phyloP scores from a whole-genome alignment of 2,329 filamentous ascomycete genomes.

The Sporothrix brasiliensis region DNA sequence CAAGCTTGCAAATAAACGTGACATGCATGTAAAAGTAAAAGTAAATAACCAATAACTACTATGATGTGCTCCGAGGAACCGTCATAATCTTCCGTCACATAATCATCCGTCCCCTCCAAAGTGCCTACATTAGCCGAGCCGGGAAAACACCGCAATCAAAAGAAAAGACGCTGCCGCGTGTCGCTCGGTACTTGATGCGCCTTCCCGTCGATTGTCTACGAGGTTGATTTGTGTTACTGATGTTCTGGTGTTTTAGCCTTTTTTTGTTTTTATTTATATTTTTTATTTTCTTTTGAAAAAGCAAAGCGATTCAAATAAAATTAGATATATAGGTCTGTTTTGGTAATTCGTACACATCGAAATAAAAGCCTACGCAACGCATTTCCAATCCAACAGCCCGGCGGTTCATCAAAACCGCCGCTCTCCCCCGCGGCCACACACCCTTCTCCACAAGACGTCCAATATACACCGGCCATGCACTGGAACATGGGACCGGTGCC shows the following conservation, averaged over 20 bases:
- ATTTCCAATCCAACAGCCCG: too few species aligned
- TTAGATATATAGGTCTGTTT: too few species aligned
- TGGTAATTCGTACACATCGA: too few species aligned
- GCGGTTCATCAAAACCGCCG: not conserved
- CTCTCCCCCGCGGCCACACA: not conserved
- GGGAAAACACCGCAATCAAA: not conserved
- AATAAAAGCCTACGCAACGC: too few species aligned
- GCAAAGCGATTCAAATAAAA: too few species aligned
- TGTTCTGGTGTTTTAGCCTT: not conserved
- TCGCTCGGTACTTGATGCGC: conserved; percentile 16
- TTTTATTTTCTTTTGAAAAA: too few species aligned
- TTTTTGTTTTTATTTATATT: not conserved
- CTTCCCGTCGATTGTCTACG: not conserved
- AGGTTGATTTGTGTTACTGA: not conserved
- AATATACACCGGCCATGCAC: not conserved
- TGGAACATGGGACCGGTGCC: not conserved
- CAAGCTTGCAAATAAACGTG: not conserved
- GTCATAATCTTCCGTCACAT: too few species aligned
- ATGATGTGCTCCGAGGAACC: too few species aligned
- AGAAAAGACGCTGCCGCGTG: not conserved
- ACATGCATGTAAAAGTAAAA: not conserved
- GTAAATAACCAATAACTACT: not conserved
- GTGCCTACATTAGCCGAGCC: conserved; percentile 15
- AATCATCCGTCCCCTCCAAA: not conserved
- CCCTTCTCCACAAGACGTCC: not conserved